These are phyloP conservation scores for Picocystis sp. DNA, from an alignment of 163 green algal species.

Conservation along the genomic window DNA sequence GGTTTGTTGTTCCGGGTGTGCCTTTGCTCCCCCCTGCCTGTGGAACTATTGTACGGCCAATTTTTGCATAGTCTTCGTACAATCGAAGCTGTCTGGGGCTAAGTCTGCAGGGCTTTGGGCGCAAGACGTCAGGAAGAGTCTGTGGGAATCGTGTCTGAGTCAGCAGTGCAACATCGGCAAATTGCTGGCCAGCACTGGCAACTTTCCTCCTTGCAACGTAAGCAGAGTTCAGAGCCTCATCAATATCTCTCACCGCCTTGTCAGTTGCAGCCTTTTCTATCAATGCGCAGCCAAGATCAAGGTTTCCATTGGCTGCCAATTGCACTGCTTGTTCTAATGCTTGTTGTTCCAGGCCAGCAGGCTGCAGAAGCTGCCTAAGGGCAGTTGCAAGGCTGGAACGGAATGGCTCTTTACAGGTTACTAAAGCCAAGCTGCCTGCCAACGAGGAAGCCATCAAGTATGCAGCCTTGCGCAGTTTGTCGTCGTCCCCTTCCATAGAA, in stretches of 20 bases:
- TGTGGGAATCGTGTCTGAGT: constrained; percentile 28
- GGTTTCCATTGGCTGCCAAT: constrained; percentile 60
- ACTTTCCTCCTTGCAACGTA: constrained; percentile 28
- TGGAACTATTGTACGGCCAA: constrained; percentile 25
- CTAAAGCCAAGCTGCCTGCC: constrained; percentile 72
- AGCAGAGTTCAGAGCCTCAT: constrained; percentile 49
- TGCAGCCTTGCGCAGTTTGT: constrained; percentile 63
- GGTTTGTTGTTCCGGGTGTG: constrained; percentile 7
- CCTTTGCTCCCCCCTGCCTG: constrained; percentile 14
- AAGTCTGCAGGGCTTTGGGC: constrained; percentile 46
- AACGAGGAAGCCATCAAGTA: constrained; percentile 82
- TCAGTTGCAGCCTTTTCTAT: constrained; percentile 89
- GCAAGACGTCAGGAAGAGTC: constrained; percentile 64
- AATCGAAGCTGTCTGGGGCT: constrained; percentile 51
- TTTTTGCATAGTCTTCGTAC: constrained; percentile 81
- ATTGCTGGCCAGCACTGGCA: constrained; percentile 43
- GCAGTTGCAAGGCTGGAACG: constrained; percentile 50
- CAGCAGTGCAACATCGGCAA: constrained; percentile 35
- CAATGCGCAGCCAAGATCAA: constrained; percentile 79
- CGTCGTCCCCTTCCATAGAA: constrained; percentile 72
- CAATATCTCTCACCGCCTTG: constrained; percentile 70
- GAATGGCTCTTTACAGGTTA: constrained; percentile 91
- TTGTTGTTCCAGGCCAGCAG: constrained; percentile 10
- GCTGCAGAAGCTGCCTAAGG: constrained; percentile 45
- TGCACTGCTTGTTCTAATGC: constrained; percentile 49